Evolutionary conservation across 176 grass and related monocot genomes (phyloP).

Genomic region (Zoysia japonica): DNA sequence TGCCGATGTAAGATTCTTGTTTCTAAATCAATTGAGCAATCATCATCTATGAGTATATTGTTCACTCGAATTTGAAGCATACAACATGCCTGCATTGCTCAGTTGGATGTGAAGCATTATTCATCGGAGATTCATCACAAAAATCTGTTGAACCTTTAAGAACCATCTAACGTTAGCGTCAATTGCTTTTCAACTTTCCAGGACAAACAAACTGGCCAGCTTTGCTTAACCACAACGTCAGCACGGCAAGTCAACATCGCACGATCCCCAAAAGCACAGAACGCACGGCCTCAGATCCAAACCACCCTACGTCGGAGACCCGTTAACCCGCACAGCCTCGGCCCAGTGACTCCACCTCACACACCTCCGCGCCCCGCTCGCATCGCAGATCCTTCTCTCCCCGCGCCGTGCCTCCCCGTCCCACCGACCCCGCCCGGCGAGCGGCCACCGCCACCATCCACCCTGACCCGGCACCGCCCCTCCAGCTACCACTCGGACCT

Average conservation of each 20-base stretch:
- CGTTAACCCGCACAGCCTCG: constrained; percentile 17
- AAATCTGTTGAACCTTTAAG: not conserved
- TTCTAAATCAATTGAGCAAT: not conserved
- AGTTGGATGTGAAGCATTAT: too few relatives aligned
- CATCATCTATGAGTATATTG: not conserved
- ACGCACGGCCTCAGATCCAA: constrained; percentile 41
- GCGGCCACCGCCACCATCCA: constrained; percentile 18
- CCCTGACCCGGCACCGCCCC: constrained; percentile 11
- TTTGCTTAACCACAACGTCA: constrained; percentile 24
- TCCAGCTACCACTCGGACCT: not conserved
- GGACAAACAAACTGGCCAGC: not conserved
- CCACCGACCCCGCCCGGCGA: constrained; percentile 22
- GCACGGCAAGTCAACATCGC: constrained; percentile 37
- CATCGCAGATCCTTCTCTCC: constrained; percentile 32
- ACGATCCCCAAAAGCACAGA: constrained; percentile 20
- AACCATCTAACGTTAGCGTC: not conserved
- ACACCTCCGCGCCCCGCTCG: not conserved
- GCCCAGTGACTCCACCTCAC: not conserved
- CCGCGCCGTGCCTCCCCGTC: constrained; percentile 16
- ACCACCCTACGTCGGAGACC: constrained; percentile 13
- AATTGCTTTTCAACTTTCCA: not conserved
- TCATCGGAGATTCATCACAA: too few relatives aligned
- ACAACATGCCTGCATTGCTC: too few relatives aligned
- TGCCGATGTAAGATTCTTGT: not conserved
- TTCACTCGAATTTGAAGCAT: too few relatives aligned